These are phyloP conservation scores for Plasmodium gonderi DNA, from an alignment of 169 alveolate species.

Conservation along the genomic window DNA sequence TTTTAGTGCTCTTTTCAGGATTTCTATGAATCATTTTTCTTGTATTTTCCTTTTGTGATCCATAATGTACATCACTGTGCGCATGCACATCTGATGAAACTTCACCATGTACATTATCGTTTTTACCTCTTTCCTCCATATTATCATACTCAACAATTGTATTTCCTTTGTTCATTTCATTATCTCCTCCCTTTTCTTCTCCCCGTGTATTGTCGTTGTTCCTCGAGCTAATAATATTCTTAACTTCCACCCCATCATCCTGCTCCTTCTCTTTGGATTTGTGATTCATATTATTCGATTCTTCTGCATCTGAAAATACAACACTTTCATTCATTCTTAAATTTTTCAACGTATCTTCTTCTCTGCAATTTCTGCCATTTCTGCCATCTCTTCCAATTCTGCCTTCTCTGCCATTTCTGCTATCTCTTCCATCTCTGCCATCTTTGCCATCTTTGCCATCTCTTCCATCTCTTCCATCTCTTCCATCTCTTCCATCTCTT, in stretches of 20 bases:
- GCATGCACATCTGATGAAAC: neutral
- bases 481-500: too few relatives aligned
- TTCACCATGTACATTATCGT: neutral
- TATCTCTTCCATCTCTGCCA: too few relatives aligned
- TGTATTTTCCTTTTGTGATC: neutral
- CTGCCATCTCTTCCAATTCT: too few relatives aligned
- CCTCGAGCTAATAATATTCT: neutral
- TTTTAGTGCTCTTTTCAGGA: neutral
- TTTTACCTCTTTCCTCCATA: neutral
- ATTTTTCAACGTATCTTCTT: neutral
- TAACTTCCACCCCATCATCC: neutral
- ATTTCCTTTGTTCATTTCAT: neutral
- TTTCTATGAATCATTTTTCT: neutral
- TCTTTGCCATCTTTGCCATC: too few relatives aligned
- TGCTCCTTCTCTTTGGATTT: neutral
- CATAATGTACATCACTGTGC: neutral
- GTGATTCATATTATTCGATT: neutral
- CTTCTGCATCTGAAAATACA: neutral
- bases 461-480: too few relatives aligned
- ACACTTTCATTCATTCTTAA: neutral
- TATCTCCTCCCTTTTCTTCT: neutral
- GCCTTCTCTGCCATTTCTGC: too few relatives aligned
- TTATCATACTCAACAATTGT: neutral
- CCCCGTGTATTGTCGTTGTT: slow-evolving; percentile 1
- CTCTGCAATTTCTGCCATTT: too few relatives aligned